Percentiles rank a stretch among this genome's conserved stretches.
phyloP scores from a whole-genome alignment of 805 yeast genomes.

The Metschnikowia kunwiensis region DNA sequence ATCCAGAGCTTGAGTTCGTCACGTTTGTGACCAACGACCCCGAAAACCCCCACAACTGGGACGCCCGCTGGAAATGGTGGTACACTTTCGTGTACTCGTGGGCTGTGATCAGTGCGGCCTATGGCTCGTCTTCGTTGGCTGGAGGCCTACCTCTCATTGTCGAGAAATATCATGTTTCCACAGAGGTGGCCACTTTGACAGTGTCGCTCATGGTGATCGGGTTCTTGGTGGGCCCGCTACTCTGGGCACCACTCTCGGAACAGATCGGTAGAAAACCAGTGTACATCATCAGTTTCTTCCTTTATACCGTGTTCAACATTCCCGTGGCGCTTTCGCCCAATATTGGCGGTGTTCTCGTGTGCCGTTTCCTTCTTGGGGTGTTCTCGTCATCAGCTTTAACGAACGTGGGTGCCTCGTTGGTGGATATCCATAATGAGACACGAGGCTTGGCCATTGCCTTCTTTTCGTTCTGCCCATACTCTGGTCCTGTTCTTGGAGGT shows the following conservation, averaged over 20 bases:
- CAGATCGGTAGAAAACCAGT: conserved; percentile 83
- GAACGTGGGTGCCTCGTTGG: conserved; percentile 86
- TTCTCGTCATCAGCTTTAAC: conserved; percentile 80
- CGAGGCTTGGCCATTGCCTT: conserved; percentile 89
- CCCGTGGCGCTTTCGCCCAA: conserved; percentile 85
- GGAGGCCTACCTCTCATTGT: conserved; percentile 74
- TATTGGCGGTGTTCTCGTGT: conserved; percentile 74
- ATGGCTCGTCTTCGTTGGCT: conserved; percentile 87
- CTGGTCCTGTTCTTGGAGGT: conserved; percentile 91
- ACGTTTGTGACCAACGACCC: conserved; percentile 80
- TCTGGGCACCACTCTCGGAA: conserved; percentile 89
- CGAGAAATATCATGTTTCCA: conserved; percentile 64
- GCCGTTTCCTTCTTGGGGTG: conserved; percentile 86
- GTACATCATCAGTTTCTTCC: conserved; percentile 68
- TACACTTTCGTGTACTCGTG: conserved; percentile 68
- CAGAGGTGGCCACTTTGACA: conserved; percentile 74
- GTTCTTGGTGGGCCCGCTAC: conserved; percentile 78
- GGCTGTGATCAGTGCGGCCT: conserved; percentile 85
- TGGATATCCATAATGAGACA: conserved; percentile 79
- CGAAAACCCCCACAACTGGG: conserved; percentile 90
- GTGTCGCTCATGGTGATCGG: conserved; percentile 90
- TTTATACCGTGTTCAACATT: conserved; percentile 76
- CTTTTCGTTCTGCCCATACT: conserved; percentile 88
- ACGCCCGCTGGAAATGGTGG: conserved; percentile 48
- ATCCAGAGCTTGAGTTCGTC: conserved; percentile 76